Evolutionary conservation across 495 filamentous ascomycete genomes (phyloP).

Genomic region (Saxophila tyrrhenica): DNA sequence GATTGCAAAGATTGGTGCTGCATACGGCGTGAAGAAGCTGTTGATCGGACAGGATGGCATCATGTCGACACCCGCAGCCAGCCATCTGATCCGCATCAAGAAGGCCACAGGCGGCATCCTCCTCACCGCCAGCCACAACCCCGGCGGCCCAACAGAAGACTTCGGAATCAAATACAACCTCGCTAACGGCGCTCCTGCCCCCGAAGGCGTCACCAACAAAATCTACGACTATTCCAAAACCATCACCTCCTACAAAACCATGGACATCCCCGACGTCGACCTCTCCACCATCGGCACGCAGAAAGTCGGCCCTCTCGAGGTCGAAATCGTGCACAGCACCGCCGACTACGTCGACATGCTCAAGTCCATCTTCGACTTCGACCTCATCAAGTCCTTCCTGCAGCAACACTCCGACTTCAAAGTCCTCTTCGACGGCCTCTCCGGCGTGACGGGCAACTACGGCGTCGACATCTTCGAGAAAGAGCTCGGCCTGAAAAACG

Average conservation of each 20-base stretch:
- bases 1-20: slow-evolving; percentile 93
- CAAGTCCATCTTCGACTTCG: slow-evolving; percentile 97
- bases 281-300: slow-evolving; percentile 69
- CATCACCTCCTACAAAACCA: slow-evolving; percentile 82
- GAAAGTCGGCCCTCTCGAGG: slow-evolving; percentile 74
- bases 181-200: slow-evolving; percentile 85
- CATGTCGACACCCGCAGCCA: slow-evolving; percentile 88
- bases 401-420: slow-evolving; percentile 79
- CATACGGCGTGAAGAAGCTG: slow-evolving; percentile 98
- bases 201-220: slow-evolving; percentile 93
- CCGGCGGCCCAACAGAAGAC: slow-evolving; percentile 84
- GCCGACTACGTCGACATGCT: slow-evolving; percentile 88
- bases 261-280: slow-evolving; percentile 77
- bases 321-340: slow-evolving; percentile 88
- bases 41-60: slow-evolving; percentile 93
- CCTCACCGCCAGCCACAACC: slow-evolving; percentile 95
- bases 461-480: slow-evolving; percentile 88
- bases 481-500: slow-evolving; percentile 72
- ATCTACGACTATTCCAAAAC: slow-evolving; percentile 85
- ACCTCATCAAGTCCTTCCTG: slow-evolving; percentile 87
- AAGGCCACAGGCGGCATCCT: slow-evolving; percentile 94
- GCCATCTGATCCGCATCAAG: slow-evolving; percentile 84
- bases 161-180: slow-evolving; percentile 99
- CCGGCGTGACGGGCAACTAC: slow-evolving; percentile 92
- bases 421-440: slow-evolving; percentile 87